A percentile compares a stretch with the other conserved stretches of the same genome.
These are phyloP conservation scores for Colletotrichum sp. DNA, from an alignment of 2,329 filamentous ascomycete genomes.

Conservation along the genomic window DNA sequence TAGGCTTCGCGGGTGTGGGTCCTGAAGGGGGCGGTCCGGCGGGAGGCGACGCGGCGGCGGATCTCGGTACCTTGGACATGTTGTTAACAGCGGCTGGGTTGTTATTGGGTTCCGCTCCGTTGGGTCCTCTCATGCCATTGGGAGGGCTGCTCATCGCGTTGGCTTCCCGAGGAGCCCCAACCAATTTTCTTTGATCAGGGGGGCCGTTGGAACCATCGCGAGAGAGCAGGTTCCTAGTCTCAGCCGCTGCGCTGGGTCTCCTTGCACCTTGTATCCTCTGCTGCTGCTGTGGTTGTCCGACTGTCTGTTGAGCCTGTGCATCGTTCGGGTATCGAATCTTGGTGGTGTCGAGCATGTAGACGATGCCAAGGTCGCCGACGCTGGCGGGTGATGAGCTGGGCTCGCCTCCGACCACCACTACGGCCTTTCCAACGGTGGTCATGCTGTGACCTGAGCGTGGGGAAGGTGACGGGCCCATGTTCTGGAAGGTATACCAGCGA, in stretches of 20 bases:
- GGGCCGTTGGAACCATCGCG: conserved; percentile 60
- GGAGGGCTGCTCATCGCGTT: conserved; percentile 37
- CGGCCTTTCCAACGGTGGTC: conserved; percentile 91
- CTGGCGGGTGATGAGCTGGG: conserved; percentile 86
- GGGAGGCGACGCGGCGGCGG: conserved; percentile 39
- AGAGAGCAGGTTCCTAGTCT: conserved; percentile 43
- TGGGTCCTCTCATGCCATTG: conserved; percentile 49
- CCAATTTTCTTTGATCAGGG: conserved; percentile 53
- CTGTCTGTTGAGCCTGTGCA: conserved; percentile 40
- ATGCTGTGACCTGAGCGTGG: conserved; percentile 96
- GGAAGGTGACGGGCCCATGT: conserved; percentile 96
- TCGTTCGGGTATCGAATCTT: conserved; percentile 98
- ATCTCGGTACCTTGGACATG: conserved; percentile 44
- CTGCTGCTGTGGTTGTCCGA: conserved; percentile 33
- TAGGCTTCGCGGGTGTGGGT: conserved; percentile 55
- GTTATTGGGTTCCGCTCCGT: conserved; percentile 40
- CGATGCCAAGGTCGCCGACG: conserved; percentile 83
- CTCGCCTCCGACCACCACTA: conserved; percentile 92
- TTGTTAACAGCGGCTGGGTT: conserved; percentile 35
- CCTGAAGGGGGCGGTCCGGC: conserved; percentile 58
- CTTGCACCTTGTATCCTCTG: conserved; percentile 45
- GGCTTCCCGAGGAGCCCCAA: conserved; percentile 40
- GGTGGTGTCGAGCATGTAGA: conserved; percentile 90
- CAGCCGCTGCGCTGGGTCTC: conserved; percentile 48
- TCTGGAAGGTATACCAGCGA: conserved; percentile 99